Percentiles rank a stretch among this genome's conserved stretches.
Conservation (phyloP, 352 stramenopile species). For the Pythium apleroticum region DNA sequence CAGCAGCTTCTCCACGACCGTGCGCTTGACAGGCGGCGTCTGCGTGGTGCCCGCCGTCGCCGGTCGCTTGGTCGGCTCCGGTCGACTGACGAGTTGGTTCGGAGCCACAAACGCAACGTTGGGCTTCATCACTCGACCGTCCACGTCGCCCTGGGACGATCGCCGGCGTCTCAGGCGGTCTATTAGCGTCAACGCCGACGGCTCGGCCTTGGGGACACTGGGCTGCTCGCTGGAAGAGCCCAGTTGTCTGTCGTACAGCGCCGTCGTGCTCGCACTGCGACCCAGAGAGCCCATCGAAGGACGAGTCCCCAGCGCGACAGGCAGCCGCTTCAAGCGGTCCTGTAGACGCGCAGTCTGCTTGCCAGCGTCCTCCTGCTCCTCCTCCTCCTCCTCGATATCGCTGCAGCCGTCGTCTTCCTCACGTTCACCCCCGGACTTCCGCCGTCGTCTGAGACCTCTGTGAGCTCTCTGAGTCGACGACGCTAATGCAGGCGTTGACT, state of each 20-base stretch:
- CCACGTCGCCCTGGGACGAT: neutral
- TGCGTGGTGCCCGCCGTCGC: neutral
- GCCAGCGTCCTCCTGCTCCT: neutral
- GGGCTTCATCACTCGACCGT: neutral
- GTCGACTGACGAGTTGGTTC: neutral
- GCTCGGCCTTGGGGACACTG: neutral
- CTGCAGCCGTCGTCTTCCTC: conserved; percentile 8
- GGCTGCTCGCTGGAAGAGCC: too few relatives aligned
- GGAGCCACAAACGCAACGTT: neutral
- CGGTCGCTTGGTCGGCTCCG: neutral
- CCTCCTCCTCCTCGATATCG: conserved; percentile 1
- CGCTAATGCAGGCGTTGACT: conserved; percentile 17
- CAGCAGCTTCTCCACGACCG: conserved; percentile 59
- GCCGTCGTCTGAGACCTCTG: neutral
- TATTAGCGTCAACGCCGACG: conserved; percentile 13
- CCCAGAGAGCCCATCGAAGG: neutral
- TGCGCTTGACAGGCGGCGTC: conserved; percentile 3
- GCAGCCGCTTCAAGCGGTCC: neutral
- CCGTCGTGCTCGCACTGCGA: conserved; percentile 12
- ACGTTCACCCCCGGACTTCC: neutral
- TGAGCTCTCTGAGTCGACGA: neutral
- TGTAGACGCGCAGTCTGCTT: neutral
- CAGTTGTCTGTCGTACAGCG: neutral
- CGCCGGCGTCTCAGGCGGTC: conserved; percentile 4
- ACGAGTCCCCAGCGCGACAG: neutral